These are phyloP conservation scores for Penicillium coprophilum DNA, from an alignment of 495 filamentous ascomycete species.

Conservation along the genomic window DNA sequence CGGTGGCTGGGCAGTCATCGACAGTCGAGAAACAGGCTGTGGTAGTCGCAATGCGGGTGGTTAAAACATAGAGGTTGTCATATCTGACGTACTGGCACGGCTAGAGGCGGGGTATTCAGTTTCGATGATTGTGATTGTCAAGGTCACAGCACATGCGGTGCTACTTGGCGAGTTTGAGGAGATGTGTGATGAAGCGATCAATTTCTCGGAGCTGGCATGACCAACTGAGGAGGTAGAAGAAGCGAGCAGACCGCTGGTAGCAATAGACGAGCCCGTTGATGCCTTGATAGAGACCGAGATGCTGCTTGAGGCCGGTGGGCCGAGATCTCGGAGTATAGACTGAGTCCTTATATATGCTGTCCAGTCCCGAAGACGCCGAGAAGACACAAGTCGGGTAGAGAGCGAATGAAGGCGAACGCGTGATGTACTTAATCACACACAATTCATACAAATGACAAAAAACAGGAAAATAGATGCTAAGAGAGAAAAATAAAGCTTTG, in stretches of 20 bases:
- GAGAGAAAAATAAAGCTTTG: background rate
- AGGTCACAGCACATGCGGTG: background rate
- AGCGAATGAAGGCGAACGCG: background rate
- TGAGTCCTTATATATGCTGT: background rate
- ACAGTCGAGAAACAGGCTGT: conserved; percentile 34
- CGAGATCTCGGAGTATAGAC: background rate
- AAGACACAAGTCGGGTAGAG: too few species aligned
- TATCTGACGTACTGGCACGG: background rate
- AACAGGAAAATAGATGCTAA: background rate
- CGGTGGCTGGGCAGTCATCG: conserved; percentile 25
- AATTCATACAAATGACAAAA: background rate
- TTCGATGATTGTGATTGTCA: background rate
- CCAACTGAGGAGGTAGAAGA: background rate
- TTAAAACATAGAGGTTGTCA: conserved; percentile 39
- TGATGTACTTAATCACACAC: background rate
- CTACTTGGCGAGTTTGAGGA: background rate
- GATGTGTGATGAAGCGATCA: background rate
- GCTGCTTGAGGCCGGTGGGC: background rate
- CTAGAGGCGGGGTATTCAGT: conserved; percentile 2
- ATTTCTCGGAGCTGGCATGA: background rate
- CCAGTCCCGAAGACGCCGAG: background rate
- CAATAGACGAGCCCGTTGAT: background rate
- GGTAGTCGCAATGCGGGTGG: conserved; percentile 34
- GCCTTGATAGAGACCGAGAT: background rate
- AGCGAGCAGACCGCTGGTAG: background rate